phyloP scores from a whole-genome alignment of 495 filamentous ascomycete genomes.

The Oidiodendron maius region DNA sequence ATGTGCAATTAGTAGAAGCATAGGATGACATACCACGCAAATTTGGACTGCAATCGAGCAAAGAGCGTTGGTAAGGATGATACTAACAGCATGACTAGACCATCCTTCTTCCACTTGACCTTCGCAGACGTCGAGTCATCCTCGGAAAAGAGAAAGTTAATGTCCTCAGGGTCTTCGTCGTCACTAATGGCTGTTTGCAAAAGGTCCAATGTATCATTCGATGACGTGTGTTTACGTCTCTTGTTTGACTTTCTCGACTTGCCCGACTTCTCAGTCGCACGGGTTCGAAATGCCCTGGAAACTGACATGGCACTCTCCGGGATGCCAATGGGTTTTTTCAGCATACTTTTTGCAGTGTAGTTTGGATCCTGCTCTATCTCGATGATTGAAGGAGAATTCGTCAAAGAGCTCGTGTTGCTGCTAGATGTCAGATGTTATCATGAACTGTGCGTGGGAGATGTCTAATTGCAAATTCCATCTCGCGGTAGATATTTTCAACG shows the following conservation, averaged over 20 bases:
- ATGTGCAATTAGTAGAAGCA: constrained; percentile 2
- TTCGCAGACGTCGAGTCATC: constrained; percentile 15
- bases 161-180: constrained; percentile 47
- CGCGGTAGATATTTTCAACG: too few relatives aligned
- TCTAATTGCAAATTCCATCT: too few relatives aligned
- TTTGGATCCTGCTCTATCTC: constrained; percentile 60
- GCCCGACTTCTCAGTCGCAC: not conserved
- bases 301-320: constrained; percentile 15
- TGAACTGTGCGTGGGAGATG: too few relatives aligned
- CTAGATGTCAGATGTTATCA: too few relatives aligned
- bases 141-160: constrained; percentile 36
- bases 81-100: constrained; percentile 1
- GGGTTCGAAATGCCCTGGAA: constrained; percentile 14
- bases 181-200: constrained; percentile 29
- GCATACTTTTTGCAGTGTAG: constrained; percentile 34
- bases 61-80: not conserved
- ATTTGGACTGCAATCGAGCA: not conserved
- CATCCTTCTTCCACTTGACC: constrained; percentile 3
- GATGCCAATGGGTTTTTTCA: constrained; percentile 15
- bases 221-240: constrained; percentile 7
- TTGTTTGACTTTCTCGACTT: constrained; percentile 1
- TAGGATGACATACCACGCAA: not conserved
- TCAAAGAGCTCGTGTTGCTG: too few relatives aligned
- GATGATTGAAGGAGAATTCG: too few relatives aligned
- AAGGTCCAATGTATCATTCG: constrained; percentile 18